These are phyloP conservation scores for Onygenales sp. DNA, from an alignment of 2,329 filamentous ascomycete species.

Conservation along the genomic window DNA sequence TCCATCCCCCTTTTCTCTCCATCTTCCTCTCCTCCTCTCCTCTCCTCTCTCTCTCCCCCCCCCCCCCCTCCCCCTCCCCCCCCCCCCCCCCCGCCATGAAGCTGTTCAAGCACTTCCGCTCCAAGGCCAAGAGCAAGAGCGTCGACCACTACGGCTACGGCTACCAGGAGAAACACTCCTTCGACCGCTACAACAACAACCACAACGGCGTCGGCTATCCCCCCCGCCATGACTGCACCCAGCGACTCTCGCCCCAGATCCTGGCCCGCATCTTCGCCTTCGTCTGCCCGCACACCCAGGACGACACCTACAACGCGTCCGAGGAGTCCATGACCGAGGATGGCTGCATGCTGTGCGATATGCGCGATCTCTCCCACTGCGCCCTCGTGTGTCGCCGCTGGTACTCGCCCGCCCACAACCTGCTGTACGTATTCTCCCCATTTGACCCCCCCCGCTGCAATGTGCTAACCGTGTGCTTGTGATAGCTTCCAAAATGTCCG, in stretches of 20 bases:
- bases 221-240: slow-evolving; percentile 28
- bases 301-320: slow-evolving; percentile 70
- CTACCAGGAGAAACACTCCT: slow-evolving; percentile 2
- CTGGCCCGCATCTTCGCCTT: slow-evolving; percentile 68
- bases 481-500: slow-evolving; percentile 76
- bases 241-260: slow-evolving; percentile 55
- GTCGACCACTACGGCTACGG: slow-evolving; percentile 6
- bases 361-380: slow-evolving; percentile 77
- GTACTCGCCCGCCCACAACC: slow-evolving; percentile 47
- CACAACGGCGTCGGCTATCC: not conserved
- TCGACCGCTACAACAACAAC: not conserved
- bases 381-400: slow-evolving; percentile 65
- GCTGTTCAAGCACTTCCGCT: slow-evolving; percentile 17
- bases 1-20: not conserved
- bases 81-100: slow-evolving; percentile 9
- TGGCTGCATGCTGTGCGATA: slow-evolving; percentile 86
- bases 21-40: not conserved
- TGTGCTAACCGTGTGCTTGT: not conserved
- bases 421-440: slow-evolving; percentile 49
- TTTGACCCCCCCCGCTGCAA: not conserved
- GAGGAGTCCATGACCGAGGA: slow-evolving; percentile 71
- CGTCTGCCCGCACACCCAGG: slow-evolving; percentile 72
- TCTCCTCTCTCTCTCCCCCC: not conserved
- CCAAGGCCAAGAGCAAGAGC: slow-evolving; percentile 10
- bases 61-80: not conserved